Conservation (phyloP, 2,329 filamentous ascomycete genomes). For the Paraphoma sp. region DNA sequence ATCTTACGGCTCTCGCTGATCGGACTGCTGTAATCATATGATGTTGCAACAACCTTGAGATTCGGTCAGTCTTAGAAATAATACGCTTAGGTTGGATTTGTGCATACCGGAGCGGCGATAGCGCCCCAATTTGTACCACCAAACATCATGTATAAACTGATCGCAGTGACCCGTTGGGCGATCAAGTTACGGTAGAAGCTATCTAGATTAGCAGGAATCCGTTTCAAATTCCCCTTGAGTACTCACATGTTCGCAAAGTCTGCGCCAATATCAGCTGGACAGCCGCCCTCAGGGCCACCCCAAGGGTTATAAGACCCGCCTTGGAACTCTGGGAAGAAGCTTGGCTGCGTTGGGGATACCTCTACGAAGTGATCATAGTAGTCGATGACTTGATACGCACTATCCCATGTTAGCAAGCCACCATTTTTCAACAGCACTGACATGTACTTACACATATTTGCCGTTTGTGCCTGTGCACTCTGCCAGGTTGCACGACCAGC, state of each 20-base stretch:
- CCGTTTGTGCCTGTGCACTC: constrained; percentile 68
- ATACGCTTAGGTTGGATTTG: too few species aligned
- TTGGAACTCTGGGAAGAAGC: constrained; percentile 66
- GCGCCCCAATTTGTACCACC: constrained; percentile 71
- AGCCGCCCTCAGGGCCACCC: constrained; percentile 65
- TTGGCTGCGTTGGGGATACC: constrained; percentile 54
- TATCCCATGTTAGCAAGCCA: constrained; percentile 16
- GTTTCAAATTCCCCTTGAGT: too few species aligned
- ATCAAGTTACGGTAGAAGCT: constrained; percentile 68
- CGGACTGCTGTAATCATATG: constrained; percentile 69
- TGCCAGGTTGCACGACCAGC: constrained; percentile 69
- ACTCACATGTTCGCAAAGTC: constrained; percentile 64
- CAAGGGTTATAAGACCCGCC: constrained; percentile 68
- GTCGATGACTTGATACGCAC: constrained; percentile 60
- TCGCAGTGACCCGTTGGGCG: constrained; percentile 64
- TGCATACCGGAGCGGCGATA: constrained; percentile 57
- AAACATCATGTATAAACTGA: constrained; percentile 70
- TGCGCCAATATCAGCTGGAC: constrained; percentile 60
- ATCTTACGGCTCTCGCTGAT: constrained; percentile 66
- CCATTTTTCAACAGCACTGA: background rate
- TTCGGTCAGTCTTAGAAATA: too few species aligned
- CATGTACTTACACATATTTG: constrained; percentile 32
- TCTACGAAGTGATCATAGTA: constrained; percentile 57
- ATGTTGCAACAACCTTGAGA: constrained; percentile 58
- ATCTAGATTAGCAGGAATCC: background rate